A percentile compares a stretch with the other conserved stretches of the same genome.
Evolutionary conservation across 257 asterid species (phyloP).

Genomic region (Fraxinus excelsior): DNA sequence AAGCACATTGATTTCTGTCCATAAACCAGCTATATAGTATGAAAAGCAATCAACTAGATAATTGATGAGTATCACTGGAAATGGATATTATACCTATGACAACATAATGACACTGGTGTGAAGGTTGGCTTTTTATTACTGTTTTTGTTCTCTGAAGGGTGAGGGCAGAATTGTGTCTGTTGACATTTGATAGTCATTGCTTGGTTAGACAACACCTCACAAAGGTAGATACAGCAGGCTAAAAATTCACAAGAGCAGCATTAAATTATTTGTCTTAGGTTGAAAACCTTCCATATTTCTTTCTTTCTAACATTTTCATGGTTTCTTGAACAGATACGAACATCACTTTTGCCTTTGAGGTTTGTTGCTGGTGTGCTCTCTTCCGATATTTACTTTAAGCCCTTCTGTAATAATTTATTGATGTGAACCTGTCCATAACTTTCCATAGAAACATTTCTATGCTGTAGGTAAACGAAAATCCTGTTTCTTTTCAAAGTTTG

Average conservation of each 20-base stretch:
- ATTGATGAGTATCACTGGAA: background rate
- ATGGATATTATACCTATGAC: background rate
- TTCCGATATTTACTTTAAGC: slow-evolving; percentile 19
- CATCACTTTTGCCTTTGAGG: slow-evolving; percentile 69
- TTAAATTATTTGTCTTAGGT: slow-evolving; percentile 15
- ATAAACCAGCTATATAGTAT: background rate
- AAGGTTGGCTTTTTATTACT: background rate
- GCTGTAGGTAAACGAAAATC: slow-evolving; percentile 65
- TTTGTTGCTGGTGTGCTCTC: slow-evolving; percentile 66
- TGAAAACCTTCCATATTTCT: slow-evolving; percentile 14
- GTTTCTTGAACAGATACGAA: slow-evolving; percentile 58
- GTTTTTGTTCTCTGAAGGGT: background rate
- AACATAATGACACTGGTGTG: background rate
- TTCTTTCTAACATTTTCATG: slow-evolving; percentile 18
- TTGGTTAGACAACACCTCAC: background rate
- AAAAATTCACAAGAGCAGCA: slow-evolving; percentile 1
- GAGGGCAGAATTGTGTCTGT: background rate
- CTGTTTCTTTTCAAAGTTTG: slow-evolving; percentile 56
- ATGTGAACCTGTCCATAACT: slow-evolving; percentile 15
- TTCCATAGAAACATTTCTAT: slow-evolving; percentile 5
- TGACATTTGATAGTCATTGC: background rate
- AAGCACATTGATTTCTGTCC: background rate
- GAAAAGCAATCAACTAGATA: background rate
- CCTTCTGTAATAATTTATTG: slow-evolving; percentile 16
- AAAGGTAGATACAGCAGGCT: background rate